These are phyloP conservation scores for Diplocarpon mali DNA, from an alignment of 2,329 filamentous ascomycete genomes.

Conservation along the genomic window DNA sequence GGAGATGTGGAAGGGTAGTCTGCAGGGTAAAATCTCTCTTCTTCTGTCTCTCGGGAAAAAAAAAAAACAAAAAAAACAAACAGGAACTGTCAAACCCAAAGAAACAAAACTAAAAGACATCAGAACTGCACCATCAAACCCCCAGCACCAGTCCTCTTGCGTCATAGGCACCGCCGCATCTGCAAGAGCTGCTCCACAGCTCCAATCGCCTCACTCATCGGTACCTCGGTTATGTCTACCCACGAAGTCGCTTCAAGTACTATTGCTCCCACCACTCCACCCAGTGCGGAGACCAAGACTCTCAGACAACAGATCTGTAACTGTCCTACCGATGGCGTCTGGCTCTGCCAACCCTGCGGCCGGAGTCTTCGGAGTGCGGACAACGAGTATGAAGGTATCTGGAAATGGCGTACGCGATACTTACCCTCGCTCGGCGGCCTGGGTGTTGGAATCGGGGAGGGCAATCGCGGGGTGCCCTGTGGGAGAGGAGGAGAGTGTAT, in stretches of 20 bases:
- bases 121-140: constrained; percentile 88
- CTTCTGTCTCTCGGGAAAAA: constrained; percentile 38
- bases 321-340: constrained; percentile 46
- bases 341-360: constrained; percentile 80
- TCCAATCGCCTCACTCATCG: constrained; percentile 46
- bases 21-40: constrained; percentile 55
- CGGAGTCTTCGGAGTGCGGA: constrained; percentile 53
- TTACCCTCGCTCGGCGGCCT: constrained; percentile 69
- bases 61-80: not conserved
- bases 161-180: constrained; percentile 68
- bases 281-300: constrained; percentile 24
- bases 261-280: constrained; percentile 15
- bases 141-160: constrained; percentile 54
- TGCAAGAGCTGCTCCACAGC: constrained; percentile 65
- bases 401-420: constrained; percentile 84
- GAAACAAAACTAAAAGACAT: not conserved
- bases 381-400: constrained; percentile 54
- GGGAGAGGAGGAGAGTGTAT: constrained; percentile 68
- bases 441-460: constrained; percentile 79
- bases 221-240: constrained; percentile 31
- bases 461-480: constrained; percentile 78
- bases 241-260: not conserved
- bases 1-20: constrained; percentile 63
- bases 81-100: not conserved
- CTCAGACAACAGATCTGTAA: constrained; percentile 21